These are phyloP conservation scores for Crithidia fasciculata DNA, from an alignment of 208 protist species.

Conservation along the genomic window DNA sequence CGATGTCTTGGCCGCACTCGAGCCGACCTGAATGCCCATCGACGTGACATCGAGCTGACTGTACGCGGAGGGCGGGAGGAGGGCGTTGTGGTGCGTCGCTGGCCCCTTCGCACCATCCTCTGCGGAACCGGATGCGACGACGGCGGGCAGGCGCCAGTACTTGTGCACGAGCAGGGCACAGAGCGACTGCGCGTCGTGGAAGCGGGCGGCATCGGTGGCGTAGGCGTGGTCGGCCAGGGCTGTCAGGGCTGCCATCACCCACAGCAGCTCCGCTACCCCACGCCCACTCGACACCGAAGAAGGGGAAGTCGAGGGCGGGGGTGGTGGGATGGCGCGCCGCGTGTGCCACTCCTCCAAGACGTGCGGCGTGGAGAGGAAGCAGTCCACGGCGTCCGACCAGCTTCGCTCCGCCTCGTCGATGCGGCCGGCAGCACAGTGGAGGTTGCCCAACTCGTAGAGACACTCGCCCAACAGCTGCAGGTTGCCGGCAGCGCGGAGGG, in stretches of 20 bases:
- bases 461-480: slow-evolving; percentile 73
- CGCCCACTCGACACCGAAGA: not conserved
- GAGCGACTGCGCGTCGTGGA: slow-evolving; percentile 60
- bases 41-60: slow-evolving; percentile 20
- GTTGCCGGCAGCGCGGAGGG: slow-evolving; percentile 55
- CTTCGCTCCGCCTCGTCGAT: slow-evolving; percentile 56
- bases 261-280: slow-evolving; percentile 17
- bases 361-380: slow-evolving; percentile 62
- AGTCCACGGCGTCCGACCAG: slow-evolving; percentile 77
- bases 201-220: slow-evolving; percentile 51
- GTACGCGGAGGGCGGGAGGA: slow-evolving; percentile 22
- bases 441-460: slow-evolving; percentile 66
- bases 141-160: slow-evolving; percentile 31
- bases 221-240: slow-evolving; percentile 74
- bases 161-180: slow-evolving; percentile 53
- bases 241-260: slow-evolving; percentile 44
- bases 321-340: slow-evolving; percentile 14
- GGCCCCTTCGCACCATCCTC: not conserved
- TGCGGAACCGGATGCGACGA: not conserved
- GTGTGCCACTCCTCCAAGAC: slow-evolving; percentile 58
- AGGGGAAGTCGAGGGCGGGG: slow-evolving; percentile 6
- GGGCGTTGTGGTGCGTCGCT: not conserved
- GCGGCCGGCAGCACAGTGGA: slow-evolving; percentile 48
- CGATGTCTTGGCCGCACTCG: not conserved
- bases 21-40: not conserved